Evolutionary conservation across 2,329 filamentous ascomycete species (phyloP), one percentile per base, ranked within the genome.

Genomic region (Aspergillus bombycis): DNA sequence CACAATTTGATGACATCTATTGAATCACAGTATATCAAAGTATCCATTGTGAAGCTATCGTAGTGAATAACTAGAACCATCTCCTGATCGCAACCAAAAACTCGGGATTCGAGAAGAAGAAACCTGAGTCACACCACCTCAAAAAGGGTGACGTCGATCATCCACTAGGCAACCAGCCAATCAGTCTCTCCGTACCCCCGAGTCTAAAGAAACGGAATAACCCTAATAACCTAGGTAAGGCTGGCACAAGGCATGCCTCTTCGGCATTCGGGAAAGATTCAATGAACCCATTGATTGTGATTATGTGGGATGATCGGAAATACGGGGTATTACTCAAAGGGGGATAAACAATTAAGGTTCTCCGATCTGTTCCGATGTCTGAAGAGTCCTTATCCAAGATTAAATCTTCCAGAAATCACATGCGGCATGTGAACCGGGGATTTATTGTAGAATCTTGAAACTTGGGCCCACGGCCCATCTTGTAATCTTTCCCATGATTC

Each of bases 201-300:
- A 55, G 34, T 14, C 21, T 11, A 26, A 55, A 23, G 52, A n/a
- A 4, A 54, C 52, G 14, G 19, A n/a, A 21, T 36, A 54, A 36
- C 52, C 52, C 52, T 54, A 54, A 36, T 36, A 54, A 36, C 52
- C 52, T 54, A 54, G 52, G 52, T 36, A 36, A 54, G n/a, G n/a
- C n/a, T n/a, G n/a, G 28, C 26, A 53, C 19, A n/a, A 30, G 16
- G 32, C 11, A 32, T 16, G 23, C 19, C 12, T 10, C 21, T 36
- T 23, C 52, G 52, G 52, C 30, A 54, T 30, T 36, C 52, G 30
- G 52, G 28, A n/a, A 34, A 30, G 19, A 19, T 3, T 23, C 14
- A 19, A 28, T n/a, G n/a, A 28, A 23, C 36, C 11, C 12, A 36
- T 36, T 30, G n/a, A 23, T 26, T 10, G 34, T n/a, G 30, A 54